These are phyloP conservation scores for Eucalyptus dawsonii DNA, from an alignment of 345 rosid species.

Conservation along the genomic window DNA sequence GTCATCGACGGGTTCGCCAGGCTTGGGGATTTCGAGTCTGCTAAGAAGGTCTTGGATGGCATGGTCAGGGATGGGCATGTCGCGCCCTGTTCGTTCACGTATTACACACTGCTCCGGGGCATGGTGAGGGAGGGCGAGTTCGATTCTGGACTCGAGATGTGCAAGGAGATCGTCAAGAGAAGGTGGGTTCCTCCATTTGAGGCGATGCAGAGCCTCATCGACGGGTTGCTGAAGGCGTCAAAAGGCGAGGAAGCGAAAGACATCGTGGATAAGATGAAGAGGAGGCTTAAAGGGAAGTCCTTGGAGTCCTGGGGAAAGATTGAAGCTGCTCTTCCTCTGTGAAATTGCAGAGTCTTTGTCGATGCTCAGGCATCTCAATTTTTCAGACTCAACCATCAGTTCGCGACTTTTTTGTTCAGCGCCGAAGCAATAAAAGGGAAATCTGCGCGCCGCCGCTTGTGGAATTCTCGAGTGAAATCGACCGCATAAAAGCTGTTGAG, in stretches of 20 bases:
- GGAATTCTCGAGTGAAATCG: background rate
- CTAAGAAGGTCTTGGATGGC: conserved; percentile 6
- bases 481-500: background rate
- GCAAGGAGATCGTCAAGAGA: conserved; percentile 8
- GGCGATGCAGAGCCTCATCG: conserved; percentile 4
- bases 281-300: conserved; percentile 9
- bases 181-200: conserved; percentile 24
- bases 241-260: conserved; percentile 12
- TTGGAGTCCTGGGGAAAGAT: conserved; percentile 13
- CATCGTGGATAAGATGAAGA: conserved; percentile 16
- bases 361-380: background rate
- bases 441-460: background rate
- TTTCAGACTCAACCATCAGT: background rate
- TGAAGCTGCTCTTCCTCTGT: conserved; percentile 13
- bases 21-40: conserved; percentile 13
- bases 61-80: conserved; percentile 4
- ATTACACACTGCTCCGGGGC: conserved; percentile 3
- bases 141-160: conserved; percentile 10
- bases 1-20: conserved; percentile 6
- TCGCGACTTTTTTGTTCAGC: background rate
- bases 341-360: background rate
- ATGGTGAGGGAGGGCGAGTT: conserved; percentile 22
- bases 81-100: conserved; percentile 9
- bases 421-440: background rate
- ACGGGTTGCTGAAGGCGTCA: conserved; percentile 9